Base-by-base conservation (phyloP, 2,329 filamentous ascomycete genomes). In the Microascus cirrosus region DNA sequence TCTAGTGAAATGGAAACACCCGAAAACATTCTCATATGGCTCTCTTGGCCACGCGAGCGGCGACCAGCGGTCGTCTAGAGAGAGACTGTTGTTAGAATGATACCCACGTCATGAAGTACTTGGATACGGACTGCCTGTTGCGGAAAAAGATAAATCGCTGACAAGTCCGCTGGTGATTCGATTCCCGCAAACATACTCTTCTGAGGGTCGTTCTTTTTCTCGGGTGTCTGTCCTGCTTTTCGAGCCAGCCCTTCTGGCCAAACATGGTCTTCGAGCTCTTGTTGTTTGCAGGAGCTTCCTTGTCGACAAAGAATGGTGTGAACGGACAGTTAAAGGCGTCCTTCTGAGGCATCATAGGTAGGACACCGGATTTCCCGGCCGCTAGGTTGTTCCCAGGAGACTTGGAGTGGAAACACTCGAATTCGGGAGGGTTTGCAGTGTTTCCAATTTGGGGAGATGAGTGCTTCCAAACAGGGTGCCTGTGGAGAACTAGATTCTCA, bases 171-270 rank as follows among this genome's bases (percentile, higher is more conserved):
- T 80, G 13, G 79, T 79, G 61, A 78, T 78, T 63, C 79, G 60
- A 81, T 69, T 54, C 70, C 71, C 58, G 76, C 73, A 2, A 80
- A 61, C 51, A 81, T 72, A 0, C 73, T 67, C 60, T 71, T 78
- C 48, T 67, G 65, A 0, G 65, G 63, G 2, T 66, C 69, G 24
- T 62, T 66, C 2, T 59, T 61, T 39, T 64, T 63, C 1, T 67
- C 63, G 3, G 58, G 59, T 7, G 48, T 39, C 13, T 59, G 59
- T 6, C 66, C 67, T 1, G 71, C 18, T 73, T 72, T 64, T 82
- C 79, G 2, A 83, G 72, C 80, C 80, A 84, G 24, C 81, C 81
- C 54, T 79, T 75, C 2, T 77, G 68, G 2, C 81, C 80, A 59
- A 83, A 76, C 65, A 84, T 66, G 2, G 70, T 75, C 70, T 83